Percentiles rank a stretch among this genome's conserved stretches.
Evolutionary conservation across 179 eudicot genomes (phyloP).

Genomic region (Beta corolliflora): DNA sequence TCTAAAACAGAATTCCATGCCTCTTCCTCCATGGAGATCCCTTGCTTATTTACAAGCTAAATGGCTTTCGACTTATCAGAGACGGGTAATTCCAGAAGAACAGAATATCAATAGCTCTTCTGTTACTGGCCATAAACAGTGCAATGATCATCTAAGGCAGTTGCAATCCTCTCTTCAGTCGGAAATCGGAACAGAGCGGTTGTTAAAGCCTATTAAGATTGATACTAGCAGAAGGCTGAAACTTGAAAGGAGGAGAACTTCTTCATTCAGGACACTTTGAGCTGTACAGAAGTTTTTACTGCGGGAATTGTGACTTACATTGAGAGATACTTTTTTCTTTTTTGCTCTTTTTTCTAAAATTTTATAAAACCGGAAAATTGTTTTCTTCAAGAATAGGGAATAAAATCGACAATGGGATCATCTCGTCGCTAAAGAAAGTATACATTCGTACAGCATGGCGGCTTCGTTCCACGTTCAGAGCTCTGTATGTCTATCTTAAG

Average conservation of each 20-base stretch:
- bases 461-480: slow-evolving; percentile 17
- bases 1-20: slow-evolving; percentile 89
- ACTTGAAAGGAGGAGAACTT: slow-evolving; percentile 45
- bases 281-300: slow-evolving; percentile 37
- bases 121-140: slow-evolving; percentile 49
- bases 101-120: slow-evolving; percentile 8
- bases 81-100: slow-evolving; percentile 41
- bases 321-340: slow-evolving; percentile 31
- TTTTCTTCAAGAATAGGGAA: slow-evolving; percentile 11
- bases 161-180: slow-evolving; percentile 59
- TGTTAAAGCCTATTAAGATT: slow-evolving; percentile 49
- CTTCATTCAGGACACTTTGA: slow-evolving; percentile 47
- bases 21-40: slow-evolving; percentile 93
- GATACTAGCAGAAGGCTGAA: slow-evolving; percentile 48
- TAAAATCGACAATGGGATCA: slow-evolving; percentile 9
- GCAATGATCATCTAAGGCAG: slow-evolving; percentile 60
- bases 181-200: slow-evolving; percentile 47
- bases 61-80: slow-evolving; percentile 75
- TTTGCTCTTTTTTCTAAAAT: background rate
- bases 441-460: background rate
- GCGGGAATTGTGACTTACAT: slow-evolving; percentile 37
- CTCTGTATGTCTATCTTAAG: background rate
- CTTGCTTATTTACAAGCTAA: slow-evolving; percentile 84
- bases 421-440: background rate
- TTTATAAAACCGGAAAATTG: slow-evolving; percentile 4